phyloP scores from a whole-genome alignment of 352 stramenopile genomes.

The Albugo candida region DNA sequence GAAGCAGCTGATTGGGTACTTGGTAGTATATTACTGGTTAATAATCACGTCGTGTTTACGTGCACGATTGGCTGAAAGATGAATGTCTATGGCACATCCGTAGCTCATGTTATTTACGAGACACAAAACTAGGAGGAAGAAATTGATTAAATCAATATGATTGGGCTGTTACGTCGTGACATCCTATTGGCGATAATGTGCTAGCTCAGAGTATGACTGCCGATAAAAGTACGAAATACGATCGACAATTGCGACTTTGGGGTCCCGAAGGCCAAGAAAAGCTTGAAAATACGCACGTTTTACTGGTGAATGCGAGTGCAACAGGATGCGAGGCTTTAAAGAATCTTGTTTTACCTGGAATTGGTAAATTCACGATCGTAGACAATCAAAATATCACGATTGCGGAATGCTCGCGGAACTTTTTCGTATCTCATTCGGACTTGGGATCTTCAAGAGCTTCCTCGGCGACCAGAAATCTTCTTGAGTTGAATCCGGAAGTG shows the following conservation, averaged over 20 bases:
- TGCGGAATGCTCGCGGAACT: slow-evolving; percentile 82
- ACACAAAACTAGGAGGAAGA: too few species aligned
- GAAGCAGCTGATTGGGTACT: too few species aligned
- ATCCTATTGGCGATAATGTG: too few species aligned
- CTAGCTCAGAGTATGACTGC: too few species aligned
- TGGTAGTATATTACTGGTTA: too few species aligned
- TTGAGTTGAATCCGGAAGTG: slow-evolving; percentile 93
- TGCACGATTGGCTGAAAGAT: too few species aligned
- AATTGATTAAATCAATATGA: too few species aligned
- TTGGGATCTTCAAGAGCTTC: slow-evolving; percentile 58
- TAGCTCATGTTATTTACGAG: too few species aligned
- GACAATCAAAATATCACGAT: slow-evolving; percentile 72
- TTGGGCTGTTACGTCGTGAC: too few species aligned
- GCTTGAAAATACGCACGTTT: slow-evolving; percentile 73
- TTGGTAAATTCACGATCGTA: slow-evolving; percentile 84
- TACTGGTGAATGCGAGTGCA: slow-evolving; percentile 81
- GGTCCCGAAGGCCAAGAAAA: slow-evolving; percentile 84
- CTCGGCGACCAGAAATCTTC: slow-evolving; percentile 60
- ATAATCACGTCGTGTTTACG: too few species aligned
- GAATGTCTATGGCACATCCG: too few species aligned
- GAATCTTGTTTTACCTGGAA: slow-evolving; percentile 88
- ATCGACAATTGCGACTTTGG: slow-evolving; percentile 97
- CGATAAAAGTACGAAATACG: slow-evolving; percentile 38
- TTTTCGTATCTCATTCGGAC: slow-evolving; percentile 68
- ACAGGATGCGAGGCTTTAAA: slow-evolving; percentile 95